phyloP scores from a whole-genome alignment of 2,329 filamentous ascomycete genomes.

The Epichloe gansuensis region DNA sequence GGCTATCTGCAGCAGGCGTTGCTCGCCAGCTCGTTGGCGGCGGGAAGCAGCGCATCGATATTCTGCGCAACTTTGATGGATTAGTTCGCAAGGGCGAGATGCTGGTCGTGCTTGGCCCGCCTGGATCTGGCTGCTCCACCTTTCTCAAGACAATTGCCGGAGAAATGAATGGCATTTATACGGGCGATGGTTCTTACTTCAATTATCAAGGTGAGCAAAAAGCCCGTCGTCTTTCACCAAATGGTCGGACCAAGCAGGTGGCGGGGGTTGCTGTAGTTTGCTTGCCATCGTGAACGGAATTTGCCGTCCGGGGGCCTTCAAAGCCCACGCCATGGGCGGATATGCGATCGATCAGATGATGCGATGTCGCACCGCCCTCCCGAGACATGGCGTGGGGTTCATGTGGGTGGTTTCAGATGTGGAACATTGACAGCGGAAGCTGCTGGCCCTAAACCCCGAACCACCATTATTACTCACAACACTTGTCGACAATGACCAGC shows the following conservation, averaged over 20 bases:
- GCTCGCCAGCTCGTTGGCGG: slow-evolving; percentile 37
- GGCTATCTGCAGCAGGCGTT: slow-evolving; percentile 35
- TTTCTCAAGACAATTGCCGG: slow-evolving; percentile 76
- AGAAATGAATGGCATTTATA: slow-evolving; percentile 67
- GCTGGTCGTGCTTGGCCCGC: slow-evolving; percentile 62
- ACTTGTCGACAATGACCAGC: not conserved
- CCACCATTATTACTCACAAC: not conserved
- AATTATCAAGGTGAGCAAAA: slow-evolving; percentile 62
- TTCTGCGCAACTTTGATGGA: slow-evolving; percentile 55
- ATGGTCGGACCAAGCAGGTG: not conserved
- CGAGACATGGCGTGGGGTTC: slow-evolving; percentile 2
- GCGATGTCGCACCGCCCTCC: not conserved
- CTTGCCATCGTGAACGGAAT: slow-evolving; percentile 1
- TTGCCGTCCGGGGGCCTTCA: not conserved
- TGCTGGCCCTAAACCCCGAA: not conserved
- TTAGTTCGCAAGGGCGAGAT: slow-evolving; percentile 61
- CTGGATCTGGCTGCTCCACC: slow-evolving; percentile 67
- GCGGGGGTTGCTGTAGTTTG: not conserved
- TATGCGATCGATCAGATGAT: not conserved
- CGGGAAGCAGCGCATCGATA: slow-evolving; percentile 49
- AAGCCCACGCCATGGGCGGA: not conserved
- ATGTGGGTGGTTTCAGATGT: not conserved
- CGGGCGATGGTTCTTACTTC: slow-evolving; percentile 59
- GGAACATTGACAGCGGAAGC: slow-evolving; percentile 3
- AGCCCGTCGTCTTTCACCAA: not conserved